Evolutionary conservation across 176 grass and related monocot species (phyloP).

Genomic region (Urochloa ruziziensis): DNA sequence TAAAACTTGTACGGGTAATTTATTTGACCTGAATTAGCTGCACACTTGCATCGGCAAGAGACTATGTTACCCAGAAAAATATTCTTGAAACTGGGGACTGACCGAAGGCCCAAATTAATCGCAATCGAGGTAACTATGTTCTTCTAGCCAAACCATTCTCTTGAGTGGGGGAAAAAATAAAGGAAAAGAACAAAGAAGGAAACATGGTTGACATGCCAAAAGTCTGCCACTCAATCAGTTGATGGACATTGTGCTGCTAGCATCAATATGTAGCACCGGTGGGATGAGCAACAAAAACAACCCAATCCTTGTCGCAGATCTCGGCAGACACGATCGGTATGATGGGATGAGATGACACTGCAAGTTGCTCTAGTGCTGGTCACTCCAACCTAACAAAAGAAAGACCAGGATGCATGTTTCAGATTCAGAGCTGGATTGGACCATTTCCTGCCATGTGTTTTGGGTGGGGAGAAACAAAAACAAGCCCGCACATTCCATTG

Average conservation of each 20-base stretch:
- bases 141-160: no score
- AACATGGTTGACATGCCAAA: conserved; percentile 13
- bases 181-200: not conserved
- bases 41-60: no score
- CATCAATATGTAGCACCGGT: not conserved
- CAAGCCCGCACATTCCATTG: no score
- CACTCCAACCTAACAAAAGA: not conserved
- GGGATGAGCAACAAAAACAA: not conserved
- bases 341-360: not conserved
- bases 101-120: no score
- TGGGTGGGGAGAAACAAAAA: no score
- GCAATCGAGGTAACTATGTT: no score
- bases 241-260: not conserved
- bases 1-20: no score
- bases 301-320: not conserved
- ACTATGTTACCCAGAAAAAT: no score
- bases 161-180: not conserved
- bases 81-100: no score
- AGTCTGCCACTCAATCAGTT: not conserved
- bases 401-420: not conserved
- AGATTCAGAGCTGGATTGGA: not conserved
- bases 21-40: no score
- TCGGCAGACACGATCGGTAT: not conserved
- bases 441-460: not conserved
- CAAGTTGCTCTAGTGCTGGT: not conserved